Base-by-base conservation (phyloP, 2,329 filamentous ascomycete species). In the Apiospora pterosperma region DNA sequence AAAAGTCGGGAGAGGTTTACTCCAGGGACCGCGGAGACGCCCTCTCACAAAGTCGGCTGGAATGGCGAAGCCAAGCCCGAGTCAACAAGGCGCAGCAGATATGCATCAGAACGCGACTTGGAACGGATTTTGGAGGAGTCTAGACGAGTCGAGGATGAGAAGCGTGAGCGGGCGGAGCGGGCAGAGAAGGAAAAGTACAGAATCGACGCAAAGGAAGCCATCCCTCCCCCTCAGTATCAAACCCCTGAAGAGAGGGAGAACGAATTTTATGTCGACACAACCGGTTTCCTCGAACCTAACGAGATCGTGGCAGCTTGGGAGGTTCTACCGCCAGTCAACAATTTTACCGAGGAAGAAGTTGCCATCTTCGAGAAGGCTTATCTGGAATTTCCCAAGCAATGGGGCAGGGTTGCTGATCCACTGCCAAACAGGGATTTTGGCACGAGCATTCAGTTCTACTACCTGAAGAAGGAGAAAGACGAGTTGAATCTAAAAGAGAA, bases 391-490 rank as follows among this genome's bases (percentile, higher is more conserved):
- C 90, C 91, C 0, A 96, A 96, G 81, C 91, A 93, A 72, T 96
- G 91, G 91, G 90, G 91, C 64, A 88, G 87, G 70, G 88, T 96
- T 65, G 90, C 92, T 5, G 87, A 90, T 65, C 83, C 84, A 28
- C 79, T 95, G 6, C 84, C 85, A 0, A 82, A 85, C 36, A 87
- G 92, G 28, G 88, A 91, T 71, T 93, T 92, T 76, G 90, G 90
- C 68, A 87, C 91, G 59, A 93, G 90, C 76, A 96, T 96, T 70
- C 90, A 93, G 73, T 93, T 94, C 76, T 96, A 96, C 77, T 96
- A 96, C 76, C 83, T 92, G 67, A 92, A 90, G 74, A 96, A 88
- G 79, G 92, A 91, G 74, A 95, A 88, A 78, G 90, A 90, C 78
- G 84, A 88, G 59, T 85, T 88, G 48, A 89, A 92, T 67, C 88